Conservation (phyloP, 106 monocot genomes). For the Gastrodia elata region DNA sequence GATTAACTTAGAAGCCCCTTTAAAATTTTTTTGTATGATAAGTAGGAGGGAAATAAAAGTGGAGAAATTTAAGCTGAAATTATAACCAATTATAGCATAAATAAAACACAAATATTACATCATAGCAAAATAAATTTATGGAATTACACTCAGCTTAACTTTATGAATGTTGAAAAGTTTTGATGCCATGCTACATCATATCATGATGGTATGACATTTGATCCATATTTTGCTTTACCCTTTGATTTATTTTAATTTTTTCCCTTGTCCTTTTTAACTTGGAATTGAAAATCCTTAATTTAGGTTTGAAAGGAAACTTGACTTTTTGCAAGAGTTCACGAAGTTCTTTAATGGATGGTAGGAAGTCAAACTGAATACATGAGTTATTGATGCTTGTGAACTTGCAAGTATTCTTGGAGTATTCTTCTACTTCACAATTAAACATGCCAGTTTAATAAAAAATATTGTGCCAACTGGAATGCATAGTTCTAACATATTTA, state of each 20-base stretch:
- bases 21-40: too few relatives aligned
- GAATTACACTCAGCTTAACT: too few relatives aligned
- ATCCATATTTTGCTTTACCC: background rate
- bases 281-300: background rate
- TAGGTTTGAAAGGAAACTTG: background rate
- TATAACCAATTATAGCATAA: too few relatives aligned
- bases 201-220: background rate
- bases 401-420: background rate
- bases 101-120: too few relatives aligned
- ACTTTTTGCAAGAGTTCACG: background rate
- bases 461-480: background rate
- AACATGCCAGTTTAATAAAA: too few relatives aligned
- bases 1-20: too few relatives aligned
- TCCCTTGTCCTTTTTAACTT: background rate
- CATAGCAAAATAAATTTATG: too few relatives aligned
- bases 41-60: too few relatives aligned
- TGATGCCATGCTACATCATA: too few relatives aligned
- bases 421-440: background rate
- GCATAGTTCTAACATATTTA: too few relatives aligned
- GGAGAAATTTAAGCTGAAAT: too few relatives aligned
- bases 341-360: background rate
- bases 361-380: background rate
- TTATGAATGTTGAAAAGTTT: background rate
- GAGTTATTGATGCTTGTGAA: background rate
- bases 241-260: too few relatives aligned